Base-by-base conservation (phyloP, 208 protist genomes). In the Angomonas desouzai region DNA sequence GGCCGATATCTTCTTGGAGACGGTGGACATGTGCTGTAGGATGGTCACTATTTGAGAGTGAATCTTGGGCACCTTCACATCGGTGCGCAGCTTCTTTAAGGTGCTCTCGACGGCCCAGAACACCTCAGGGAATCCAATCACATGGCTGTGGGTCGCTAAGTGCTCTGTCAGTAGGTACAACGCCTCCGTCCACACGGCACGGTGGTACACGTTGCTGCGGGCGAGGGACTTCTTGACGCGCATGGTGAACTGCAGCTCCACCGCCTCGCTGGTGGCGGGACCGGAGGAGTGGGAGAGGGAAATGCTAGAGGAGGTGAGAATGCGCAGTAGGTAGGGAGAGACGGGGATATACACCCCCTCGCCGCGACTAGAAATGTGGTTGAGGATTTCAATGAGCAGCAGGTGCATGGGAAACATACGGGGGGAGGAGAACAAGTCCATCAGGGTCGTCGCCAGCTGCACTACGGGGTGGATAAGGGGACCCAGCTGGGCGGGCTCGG, bases 361-460 rank as follows among this genome's bases (percentile, higher is more conserved):
- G 7, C 85, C 71, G 45, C 88, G 85, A 43, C 78, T 70, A 32
- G 85, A 69, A 32, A 99, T 84, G 74, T 92, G 76, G 66, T 97
- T 97, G 3, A 99, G 77, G 27, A 97, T 79, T 61, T 92, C 83
- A 55, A 98, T 76, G 61, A 96, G 87, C 60, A 94, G 83, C 55
- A 99, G 90, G 65, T 97, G 92, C 68, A 99, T 92, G 33, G 97
- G 96, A 55, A 98, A 97, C 85, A 94, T 97, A 10, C 91, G 91
- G 4, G 93, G 81, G 16, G 93, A 94, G 4, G 94, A 85, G 36
- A 97, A 93, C 36, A 98, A 80, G 69, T 93, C 85, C 85, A 96
- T 88, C 48, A 94, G 49, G 7, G 78, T 79, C 38, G 81, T 85
- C 6, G 91, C 66, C 22, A 98, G 79, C 77, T 99, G 96, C 30